Base-by-base conservation (phyloP, 164 flowering plant species). In the Buxus sempervirens region DNA sequence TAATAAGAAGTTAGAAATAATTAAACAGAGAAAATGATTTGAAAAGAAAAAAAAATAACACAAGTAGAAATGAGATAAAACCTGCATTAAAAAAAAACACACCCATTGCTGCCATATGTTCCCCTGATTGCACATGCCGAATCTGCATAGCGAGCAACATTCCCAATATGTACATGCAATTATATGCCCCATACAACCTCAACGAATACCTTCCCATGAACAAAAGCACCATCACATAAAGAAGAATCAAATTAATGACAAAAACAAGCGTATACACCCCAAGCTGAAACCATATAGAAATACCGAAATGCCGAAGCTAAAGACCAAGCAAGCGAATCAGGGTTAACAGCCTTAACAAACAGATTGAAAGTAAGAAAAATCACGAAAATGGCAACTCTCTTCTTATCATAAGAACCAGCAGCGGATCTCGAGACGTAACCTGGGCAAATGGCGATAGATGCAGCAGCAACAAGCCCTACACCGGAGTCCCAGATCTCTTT, bases 191-290 rank as follows among this genome's bases (percentile, higher is more conserved):
- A 70, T 92, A 95, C 60, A 92, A 66, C 73, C 97, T 84, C 97
- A 95, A 85, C 4, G 98, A 92, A 73, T 90, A 89, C 80, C 96
- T 82, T 64, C 97, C 98, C n/a, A 88, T 92, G 49, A 90, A 76
- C 84, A 95, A 79, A 62, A 95, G 82, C 55, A 95, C 97, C 82
- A 95, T 14, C 41, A 90, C 98, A 78, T 95, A n/a, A 95, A 92
- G 84, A 0, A 97, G 98, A 20, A 92, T 78, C 81, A 95, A 76
- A 76, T n/a, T 95, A 63, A 95, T 95, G 25, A 95, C 92, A 70
- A 95, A 95, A 5, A 95, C 92, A n/a, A n/a, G n/a, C n/a, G n/a
- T 95, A 95, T 25, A 97, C 98, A 63, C 98, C 97, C 97, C 98
- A 95, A 0, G 98, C 98, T 0, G 97, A 92, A 60, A 95, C 97